These are phyloP conservation scores for Tagetes patula DNA, from an alignment of 129 eudicot species.

Conservation along the genomic window DNA sequence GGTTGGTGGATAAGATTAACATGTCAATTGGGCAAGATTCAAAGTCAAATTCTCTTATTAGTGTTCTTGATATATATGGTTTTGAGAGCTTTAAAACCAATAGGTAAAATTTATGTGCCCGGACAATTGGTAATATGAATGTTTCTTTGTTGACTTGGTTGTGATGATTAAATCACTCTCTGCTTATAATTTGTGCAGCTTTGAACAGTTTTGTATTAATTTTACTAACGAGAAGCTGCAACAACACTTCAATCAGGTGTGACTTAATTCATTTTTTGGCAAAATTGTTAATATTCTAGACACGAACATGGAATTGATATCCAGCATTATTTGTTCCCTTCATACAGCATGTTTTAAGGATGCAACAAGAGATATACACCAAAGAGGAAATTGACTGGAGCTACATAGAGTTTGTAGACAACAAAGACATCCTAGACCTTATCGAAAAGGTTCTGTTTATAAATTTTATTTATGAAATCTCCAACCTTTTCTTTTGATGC, in stretches of 20 bases:
- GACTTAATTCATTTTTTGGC: neutral
- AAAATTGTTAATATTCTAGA: neutral
- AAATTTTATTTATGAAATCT: conserved; percentile 14
- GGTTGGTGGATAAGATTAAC: conserved; percentile 89
- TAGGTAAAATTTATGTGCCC: conserved; percentile 83
- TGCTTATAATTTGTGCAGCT: conserved; percentile 51
- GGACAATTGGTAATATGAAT: conserved; percentile 57
- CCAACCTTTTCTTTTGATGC: conserved; percentile 29
- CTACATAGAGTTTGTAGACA: conserved; percentile 91
- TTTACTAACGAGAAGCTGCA: conserved; percentile 96
- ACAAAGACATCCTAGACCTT: conserved; percentile 88
- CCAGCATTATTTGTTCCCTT: neutral
- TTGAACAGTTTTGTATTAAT: conserved; percentile 96
- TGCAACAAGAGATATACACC: conserved; percentile 98
- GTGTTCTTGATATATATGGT: conserved; percentile 94
- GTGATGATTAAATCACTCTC: conserved; percentile 19
- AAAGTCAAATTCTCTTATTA: conserved; percentile 62
- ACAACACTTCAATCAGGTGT: conserved; percentile 96
- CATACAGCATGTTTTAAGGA: conserved; percentile 81
- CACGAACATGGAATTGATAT: conserved; percentile 20
- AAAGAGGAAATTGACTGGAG: conserved; percentile 95
- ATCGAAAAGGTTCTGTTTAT: conserved; percentile 78
- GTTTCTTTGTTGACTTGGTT: conserved; percentile 33
- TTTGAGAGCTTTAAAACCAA: conserved; percentile 98
- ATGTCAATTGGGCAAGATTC: conserved; percentile 89